Evolutionary conservation across 805 yeast genomes (phyloP).

Genomic region (Pichia cephalocereana): DNA sequence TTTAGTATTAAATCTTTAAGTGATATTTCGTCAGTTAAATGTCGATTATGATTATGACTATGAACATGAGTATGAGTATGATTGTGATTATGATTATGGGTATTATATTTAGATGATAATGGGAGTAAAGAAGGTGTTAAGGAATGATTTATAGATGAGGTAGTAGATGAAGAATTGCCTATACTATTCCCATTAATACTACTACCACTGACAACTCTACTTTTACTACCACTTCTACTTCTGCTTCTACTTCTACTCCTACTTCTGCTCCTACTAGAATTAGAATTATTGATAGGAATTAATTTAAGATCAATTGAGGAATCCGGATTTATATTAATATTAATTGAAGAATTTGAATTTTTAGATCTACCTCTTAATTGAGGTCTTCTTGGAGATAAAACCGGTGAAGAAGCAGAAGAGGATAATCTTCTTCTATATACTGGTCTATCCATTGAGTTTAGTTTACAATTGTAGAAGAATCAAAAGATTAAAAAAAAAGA

Average conservation of each 20-base stretch:
- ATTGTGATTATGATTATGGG: neutral
- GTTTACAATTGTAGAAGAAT: too few relatives aligned
- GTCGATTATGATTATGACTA: neutral
- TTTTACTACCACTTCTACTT: neutral
- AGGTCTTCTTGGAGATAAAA: neutral
- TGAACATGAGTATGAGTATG: neutral
- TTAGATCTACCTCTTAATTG: neutral
- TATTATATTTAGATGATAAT: too few relatives aligned
- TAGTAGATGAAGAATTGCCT: neutral
- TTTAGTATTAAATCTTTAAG: constrained; percentile 27
- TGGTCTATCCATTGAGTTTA: neutral
- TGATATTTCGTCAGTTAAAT: neutral
- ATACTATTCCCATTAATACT: too few relatives aligned
- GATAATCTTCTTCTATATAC: neutral
- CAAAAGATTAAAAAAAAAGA: neutral
- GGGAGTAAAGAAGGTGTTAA: too few relatives aligned
- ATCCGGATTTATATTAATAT: neutral
- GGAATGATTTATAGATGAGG: too few relatives aligned
- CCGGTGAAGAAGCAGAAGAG: neutral
- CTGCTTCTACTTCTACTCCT: constrained; percentile 2
- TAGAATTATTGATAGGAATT: neutral
- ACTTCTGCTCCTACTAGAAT: neutral
- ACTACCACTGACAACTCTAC: neutral
- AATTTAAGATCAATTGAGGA: neutral
- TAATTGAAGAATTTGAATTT: neutral